Evolutionary conservation across 495 filamentous ascomycete species (phyloP).

Genomic region (Pyronema domesticum): DNA sequence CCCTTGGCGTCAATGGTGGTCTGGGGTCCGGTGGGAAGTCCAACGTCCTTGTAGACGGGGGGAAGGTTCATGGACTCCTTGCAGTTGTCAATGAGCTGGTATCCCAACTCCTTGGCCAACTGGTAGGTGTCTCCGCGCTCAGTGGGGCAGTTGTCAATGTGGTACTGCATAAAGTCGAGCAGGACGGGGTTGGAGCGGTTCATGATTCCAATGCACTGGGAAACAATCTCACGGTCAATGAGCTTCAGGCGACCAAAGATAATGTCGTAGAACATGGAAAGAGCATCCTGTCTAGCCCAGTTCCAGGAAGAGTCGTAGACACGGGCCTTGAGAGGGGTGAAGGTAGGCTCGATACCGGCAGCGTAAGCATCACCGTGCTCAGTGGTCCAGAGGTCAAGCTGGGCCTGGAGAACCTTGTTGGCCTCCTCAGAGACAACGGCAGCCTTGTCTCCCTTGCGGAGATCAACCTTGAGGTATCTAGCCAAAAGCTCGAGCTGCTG

Average conservation of each 20-base stretch:
- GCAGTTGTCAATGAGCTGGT: constrained; percentile 93
- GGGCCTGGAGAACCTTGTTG: constrained; percentile 67
- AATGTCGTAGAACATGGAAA: constrained; percentile 98
- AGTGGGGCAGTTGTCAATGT: constrained; percentile 96
- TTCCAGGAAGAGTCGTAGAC: constrained; percentile 99
- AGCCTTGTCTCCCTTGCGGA: constrained; percentile 87
- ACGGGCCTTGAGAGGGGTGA: constrained; percentile 81
- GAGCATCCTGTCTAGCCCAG: constrained; percentile 92
- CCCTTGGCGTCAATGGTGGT: constrained; percentile 79
- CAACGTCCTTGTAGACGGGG: constrained; percentile 90
- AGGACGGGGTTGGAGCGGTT: constrained; percentile 91
- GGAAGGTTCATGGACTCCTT: constrained; percentile 67
- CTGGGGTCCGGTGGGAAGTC: constrained; percentile 74
- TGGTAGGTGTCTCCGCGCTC: constrained; percentile 94
- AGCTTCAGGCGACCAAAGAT: constrained; percentile 88
- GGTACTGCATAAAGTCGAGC: constrained; percentile 98
- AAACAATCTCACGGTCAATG: constrained; percentile 94
- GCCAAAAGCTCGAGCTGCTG: constrained; percentile 91
- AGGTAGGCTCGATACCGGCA: constrained; percentile 79
- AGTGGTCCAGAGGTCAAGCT: constrained; percentile 82
- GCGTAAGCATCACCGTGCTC: constrained; percentile 97
- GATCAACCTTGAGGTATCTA: constrained; percentile 89
- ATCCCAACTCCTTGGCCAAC: constrained; percentile 86
- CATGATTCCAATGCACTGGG: constrained; percentile 97
- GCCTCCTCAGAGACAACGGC: constrained; percentile 68